A percentile compares a stretch with the other conserved stretches of the same genome.
Conservation (phyloP, 495 filamentous ascomycete genomes). For the Talaromyces wortmannii region DNA sequence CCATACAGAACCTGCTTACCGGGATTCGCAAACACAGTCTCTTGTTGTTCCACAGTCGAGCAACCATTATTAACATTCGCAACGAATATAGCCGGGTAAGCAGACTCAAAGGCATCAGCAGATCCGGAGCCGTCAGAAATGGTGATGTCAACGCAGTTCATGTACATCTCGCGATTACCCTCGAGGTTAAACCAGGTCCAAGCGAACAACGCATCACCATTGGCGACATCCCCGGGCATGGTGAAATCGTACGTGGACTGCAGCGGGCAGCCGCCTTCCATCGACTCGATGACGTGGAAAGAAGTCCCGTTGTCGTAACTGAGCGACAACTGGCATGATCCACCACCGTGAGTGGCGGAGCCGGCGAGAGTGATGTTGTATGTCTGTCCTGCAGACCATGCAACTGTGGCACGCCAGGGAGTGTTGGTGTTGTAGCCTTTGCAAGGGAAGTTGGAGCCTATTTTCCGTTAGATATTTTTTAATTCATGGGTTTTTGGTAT, state of each 20-base stretch:
- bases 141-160: conserved; percentile 49
- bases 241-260: conserved; percentile 49
- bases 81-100: conserved; percentile 48
- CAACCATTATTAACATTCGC: conserved; percentile 45
- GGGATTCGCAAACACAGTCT: conserved; percentile 15
- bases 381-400: conserved; percentile 37
- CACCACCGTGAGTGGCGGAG: conserved; percentile 39
- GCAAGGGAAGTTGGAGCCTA: conserved; percentile 63
- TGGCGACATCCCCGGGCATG: conserved; percentile 52
- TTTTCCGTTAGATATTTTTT: neutral
- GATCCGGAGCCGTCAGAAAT: conserved; percentile 34
- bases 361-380: conserved; percentile 55
- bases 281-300: conserved; percentile 29
- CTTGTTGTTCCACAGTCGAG: conserved; percentile 18
- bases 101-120: conserved; percentile 10
- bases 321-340: conserved; percentile 36
- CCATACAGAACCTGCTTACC: neutral
- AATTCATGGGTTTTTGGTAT: neutral
- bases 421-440: conserved; percentile 42
- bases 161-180: conserved; percentile 56
- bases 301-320: conserved; percentile 27
- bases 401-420: conserved; percentile 7
- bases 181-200: conserved; percentile 57
- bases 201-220: conserved; percentile 43
- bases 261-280: conserved; percentile 33